Evolutionary conservation across 345 rosid genomes (phyloP).

Genomic region (Erodium maritimum): DNA sequence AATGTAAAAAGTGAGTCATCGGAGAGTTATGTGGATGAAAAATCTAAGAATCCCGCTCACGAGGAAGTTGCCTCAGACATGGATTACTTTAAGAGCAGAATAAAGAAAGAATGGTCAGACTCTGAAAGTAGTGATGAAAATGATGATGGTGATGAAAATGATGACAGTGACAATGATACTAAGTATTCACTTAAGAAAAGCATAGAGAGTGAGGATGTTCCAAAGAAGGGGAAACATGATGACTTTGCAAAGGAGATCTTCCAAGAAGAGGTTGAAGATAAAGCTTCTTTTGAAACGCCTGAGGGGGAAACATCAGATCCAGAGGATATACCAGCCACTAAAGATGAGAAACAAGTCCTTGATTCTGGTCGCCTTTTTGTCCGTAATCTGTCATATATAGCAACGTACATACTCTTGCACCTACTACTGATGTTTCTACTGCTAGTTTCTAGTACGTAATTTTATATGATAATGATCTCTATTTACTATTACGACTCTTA

Average conservation of each 20-base stretch:
- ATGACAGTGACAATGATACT: conserved; percentile 10
- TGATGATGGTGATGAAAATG: conserved; percentile 15
- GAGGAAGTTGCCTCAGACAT: conserved; percentile 55
- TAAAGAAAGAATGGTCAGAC: conserved; percentile 63
- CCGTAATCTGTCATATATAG: conserved; percentile 67
- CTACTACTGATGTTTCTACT: not conserved
- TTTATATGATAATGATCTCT: not conserved
- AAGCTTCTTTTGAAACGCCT: conserved; percentile 19
- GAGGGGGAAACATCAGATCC: conserved; percentile 28
- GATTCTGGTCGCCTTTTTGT: conserved; percentile 66
- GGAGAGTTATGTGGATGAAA: conserved; percentile 21
- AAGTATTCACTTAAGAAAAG: conserved; percentile 14
- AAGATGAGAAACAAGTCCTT: conserved; percentile 28
- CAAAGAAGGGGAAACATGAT: conserved; percentile 9
- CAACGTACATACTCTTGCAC: conserved; percentile 34
- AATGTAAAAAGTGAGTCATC: conserved; percentile 10
- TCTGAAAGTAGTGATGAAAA: conserved; percentile 42
- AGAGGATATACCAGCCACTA: conserved; percentile 22
- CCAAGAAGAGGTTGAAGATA: conserved; percentile 20
- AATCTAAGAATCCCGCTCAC: conserved; percentile 16
- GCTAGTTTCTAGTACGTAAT: not conserved
- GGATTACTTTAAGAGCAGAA: conserved; percentile 87
- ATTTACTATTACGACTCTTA: conserved; percentile 5
- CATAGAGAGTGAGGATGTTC: conserved; percentile 12
- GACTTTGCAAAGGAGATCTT: conserved; percentile 8